Evolutionary conservation across 2,329 filamentous ascomycete species (phyloP), one percentile per base, ranked within the genome.

Genomic region (Triangularia setosa): DNA sequence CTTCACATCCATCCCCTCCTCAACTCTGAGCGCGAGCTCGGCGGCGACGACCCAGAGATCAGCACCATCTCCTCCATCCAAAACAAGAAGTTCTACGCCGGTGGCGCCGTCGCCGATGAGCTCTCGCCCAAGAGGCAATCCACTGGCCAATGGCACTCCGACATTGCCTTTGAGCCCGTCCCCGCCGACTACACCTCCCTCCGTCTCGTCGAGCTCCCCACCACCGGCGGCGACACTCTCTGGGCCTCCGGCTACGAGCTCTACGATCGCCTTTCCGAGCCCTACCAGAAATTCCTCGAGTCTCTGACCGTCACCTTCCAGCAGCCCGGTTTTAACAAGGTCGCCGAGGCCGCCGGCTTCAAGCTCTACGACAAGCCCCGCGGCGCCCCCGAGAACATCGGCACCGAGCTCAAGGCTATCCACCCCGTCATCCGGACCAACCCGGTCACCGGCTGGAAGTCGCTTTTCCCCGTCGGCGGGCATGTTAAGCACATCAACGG

Each of bases 401-500:
- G 85, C 7, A 71, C 71, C 1, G 75, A 80, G 1, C 72, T 88
- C 16, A 75, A 74, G 21, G 80, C 84, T 0, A 74, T 79, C 0
- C 85, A 88, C 68, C 84, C 84, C 0, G 79, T 87, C 0, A 78
- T 87, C 5, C 79, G 85, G 16, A 88, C 85, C 1, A 87, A 89
- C 67, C 86, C 86, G 0, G 85, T 88, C 0, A 88, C 85, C 0
- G 85, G 85, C 0, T 88, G 86, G 85, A 87, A 87, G 75, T 81
- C 78, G 63, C 75, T 87, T 12, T 86, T 72, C 61, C 69, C 68
- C 44, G 75, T 82, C 8, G 80, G 80, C 1, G 75, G 74, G 2
- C 78, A 80, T 60, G 76, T 79, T 8, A 73, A 72, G 24, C 72
- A 77, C 18, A 79, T 83, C 67, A 81, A 82, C 61, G 79, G 77